A percentile compares a stretch with the other conserved stretches of the same genome.
Evolutionary conservation across 208 protist genomes (phyloP).

Genomic region (Angomonas deanei): DNA sequence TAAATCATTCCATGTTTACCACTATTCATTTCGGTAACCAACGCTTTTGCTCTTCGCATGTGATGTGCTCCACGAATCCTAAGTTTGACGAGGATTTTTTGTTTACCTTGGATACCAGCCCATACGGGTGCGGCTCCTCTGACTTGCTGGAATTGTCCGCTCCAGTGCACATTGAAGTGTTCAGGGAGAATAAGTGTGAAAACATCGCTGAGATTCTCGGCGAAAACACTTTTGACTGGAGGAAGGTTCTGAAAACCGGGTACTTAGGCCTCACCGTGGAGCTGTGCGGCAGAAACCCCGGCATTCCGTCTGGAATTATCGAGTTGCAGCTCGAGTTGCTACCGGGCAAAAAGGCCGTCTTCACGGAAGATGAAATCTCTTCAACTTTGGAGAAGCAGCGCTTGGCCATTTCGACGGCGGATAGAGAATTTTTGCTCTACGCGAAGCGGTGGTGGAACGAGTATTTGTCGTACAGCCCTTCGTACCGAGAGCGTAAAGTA

Average conservation of each 20-base stretch:
- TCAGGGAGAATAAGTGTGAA: slow-evolving; percentile 52
- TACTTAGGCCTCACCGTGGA: slow-evolving; percentile 87
- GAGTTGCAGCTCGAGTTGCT: slow-evolving; percentile 89
- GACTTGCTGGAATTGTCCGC: slow-evolving; percentile 79
- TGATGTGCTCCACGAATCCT: slow-evolving; percentile 51
- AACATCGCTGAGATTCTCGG: slow-evolving; percentile 69
- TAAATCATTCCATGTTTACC: slow-evolving; percentile 52
- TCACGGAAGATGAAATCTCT: slow-evolving; percentile 77
- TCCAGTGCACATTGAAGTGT: slow-evolving; percentile 82
- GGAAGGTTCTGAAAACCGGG: slow-evolving; percentile 83
- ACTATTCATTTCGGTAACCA: slow-evolving; percentile 86
- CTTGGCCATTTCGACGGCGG: slow-evolving; percentile 74
- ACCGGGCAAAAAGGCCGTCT: slow-evolving; percentile 35
- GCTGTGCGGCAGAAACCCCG: slow-evolving; percentile 78
- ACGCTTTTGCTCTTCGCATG: slow-evolving; percentile 47
- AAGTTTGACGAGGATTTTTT: slow-evolving; percentile 88
- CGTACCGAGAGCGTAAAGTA: slow-evolving; percentile 71
- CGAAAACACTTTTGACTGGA: slow-evolving; percentile 89
- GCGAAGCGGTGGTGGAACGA: slow-evolving; percentile 89
- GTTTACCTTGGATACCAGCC: slow-evolving; percentile 70
- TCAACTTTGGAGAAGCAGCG: slow-evolving; percentile 71
- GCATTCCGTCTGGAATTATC: slow-evolving; percentile 86
- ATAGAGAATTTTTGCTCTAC: slow-evolving; percentile 92
- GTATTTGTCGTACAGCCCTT: slow-evolving; percentile 56
- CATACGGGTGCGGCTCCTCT: slow-evolving; percentile 45